Conservation (phyloP, 169 alveolate genomes). For the Cryptosporidium parvum region DNA sequence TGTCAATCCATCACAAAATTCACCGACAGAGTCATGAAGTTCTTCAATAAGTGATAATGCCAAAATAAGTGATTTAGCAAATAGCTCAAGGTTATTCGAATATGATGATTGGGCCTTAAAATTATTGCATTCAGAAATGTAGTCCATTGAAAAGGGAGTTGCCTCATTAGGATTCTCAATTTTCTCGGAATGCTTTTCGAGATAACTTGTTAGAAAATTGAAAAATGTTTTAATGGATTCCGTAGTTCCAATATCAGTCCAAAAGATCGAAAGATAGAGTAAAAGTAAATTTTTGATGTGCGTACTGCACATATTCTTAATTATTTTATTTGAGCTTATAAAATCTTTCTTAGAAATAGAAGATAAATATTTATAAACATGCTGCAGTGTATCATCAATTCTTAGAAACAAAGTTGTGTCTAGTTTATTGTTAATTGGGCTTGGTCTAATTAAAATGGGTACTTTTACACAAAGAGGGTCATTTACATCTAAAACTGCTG, state of each 20-base stretch:
- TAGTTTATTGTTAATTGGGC: background rate
- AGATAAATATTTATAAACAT: slow-evolving; percentile 22
- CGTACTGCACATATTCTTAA: slow-evolving; percentile 4
- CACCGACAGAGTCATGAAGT: background rate
- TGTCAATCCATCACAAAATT: slow-evolving; percentile 25
- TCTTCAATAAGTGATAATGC: slow-evolving; percentile 48
- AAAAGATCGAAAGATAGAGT: slow-evolving; percentile 40
- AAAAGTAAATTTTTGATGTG: slow-evolving; percentile 34
- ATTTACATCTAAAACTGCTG: slow-evolving; percentile 34
- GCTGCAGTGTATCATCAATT: slow-evolving; percentile 47
- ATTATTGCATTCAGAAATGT: slow-evolving; percentile 7
- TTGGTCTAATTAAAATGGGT: slow-evolving; percentile 15
- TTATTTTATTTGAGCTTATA: background rate
- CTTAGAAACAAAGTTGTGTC: background rate
- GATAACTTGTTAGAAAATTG: slow-evolving; percentile 4
- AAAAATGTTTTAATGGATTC: slow-evolving; percentile 31
- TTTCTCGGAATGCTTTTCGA: slow-evolving; percentile 5
- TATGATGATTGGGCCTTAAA: background rate
- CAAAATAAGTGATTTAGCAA: slow-evolving; percentile 28
- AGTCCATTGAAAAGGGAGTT: slow-evolving; percentile 55
- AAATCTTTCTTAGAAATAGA: background rate
- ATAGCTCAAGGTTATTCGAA: slow-evolving; percentile 21
- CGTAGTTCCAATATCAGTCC: slow-evolving; percentile 24
- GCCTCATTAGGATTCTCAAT: slow-evolving; percentile 47
- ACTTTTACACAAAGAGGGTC: background rate